Base-by-base conservation (phyloP, 768 basidiomycete genomes). In the Amanita phalloides region DNA sequence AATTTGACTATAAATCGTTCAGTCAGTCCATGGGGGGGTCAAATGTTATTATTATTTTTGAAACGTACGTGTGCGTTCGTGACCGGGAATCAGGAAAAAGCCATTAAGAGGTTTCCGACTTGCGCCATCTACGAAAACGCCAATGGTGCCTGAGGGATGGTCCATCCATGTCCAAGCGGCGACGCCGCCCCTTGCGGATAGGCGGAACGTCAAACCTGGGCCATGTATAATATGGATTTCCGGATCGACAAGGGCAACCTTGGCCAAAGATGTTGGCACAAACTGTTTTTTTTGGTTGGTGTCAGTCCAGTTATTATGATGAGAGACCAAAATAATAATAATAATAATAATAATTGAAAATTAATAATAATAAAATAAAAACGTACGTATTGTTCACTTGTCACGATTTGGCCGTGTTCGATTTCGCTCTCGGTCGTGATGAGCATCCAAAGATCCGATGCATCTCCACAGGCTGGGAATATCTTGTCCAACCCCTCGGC, bases 131-230 rank as follows among this genome's bases (percentile, higher is more conserved):
- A 73, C 62, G 58, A 81, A 81, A 39, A 72, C 64, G 7, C 79
- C 79, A 1, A 79, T 64, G 0, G 76, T 80, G 14, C 76, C 76
- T 0, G 67, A 63, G 0, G 78, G 78, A 60, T 81, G 78, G 49
- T 81, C 79, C 1, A 82, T 64, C 78, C 79, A 81, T 4, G 78
- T 74, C 74, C 76, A 81, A 0, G 72, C 65, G 0, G 73, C 78
- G 4, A 81, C 79, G 0, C 78, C 79, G 10, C 75, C 73, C 41
- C 63, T 61, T 2, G 78, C 79, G 3, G 76, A 77, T 4, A 81
- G 60, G 1, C 71, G 74, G 58, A 82, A 80, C 0, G 70, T 73
- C 48, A 74, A 57, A 54, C 73, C 60, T 4, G 59, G 46, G 0
- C 57, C 54, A 8, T 60, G 49, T 0, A 59, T 66, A 5, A 79